phyloP scores from a whole-genome alignment of 2,329 filamentous ascomycete genomes.

The Plectosphaerella cucumerina region DNA sequence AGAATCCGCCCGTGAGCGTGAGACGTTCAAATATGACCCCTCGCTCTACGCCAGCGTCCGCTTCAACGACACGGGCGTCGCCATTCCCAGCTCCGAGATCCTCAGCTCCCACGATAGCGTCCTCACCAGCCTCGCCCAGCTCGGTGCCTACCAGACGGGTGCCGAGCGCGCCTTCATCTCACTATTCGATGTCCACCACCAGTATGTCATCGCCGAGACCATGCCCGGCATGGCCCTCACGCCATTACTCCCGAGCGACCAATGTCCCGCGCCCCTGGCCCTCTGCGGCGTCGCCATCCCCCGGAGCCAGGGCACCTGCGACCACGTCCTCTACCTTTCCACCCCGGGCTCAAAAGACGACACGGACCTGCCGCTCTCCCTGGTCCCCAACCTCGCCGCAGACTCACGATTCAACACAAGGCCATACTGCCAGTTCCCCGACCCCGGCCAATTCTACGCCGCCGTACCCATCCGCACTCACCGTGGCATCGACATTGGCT shows the following conservation, averaged over 20 bases:
- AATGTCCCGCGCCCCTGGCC: not conserved
- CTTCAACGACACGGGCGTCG: conserved; percentile 14
- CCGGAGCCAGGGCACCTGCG: conserved; percentile 21
- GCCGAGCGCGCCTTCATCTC: conserved; percentile 2
- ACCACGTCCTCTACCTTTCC: conserved; percentile 15
- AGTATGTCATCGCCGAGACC: conserved; percentile 5
- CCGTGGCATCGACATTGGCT: conserved; percentile 36
- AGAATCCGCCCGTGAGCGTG: conserved; percentile 19
- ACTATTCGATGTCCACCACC: conserved; percentile 1
- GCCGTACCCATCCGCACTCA: conserved; percentile 35
- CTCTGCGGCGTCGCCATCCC: conserved; percentile 26
- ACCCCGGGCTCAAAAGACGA: not conserved
- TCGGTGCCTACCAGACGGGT: conserved; percentile 36
- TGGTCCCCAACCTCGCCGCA: conserved; percentile 26
- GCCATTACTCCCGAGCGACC: not conserved
- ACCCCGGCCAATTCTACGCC: conserved; percentile 30
- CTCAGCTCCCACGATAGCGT: conserved; percentile 24
- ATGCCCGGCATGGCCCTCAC: not conserved
- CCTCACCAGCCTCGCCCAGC: conserved; percentile 44
- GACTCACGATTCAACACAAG: conserved; percentile 23
- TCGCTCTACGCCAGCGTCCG: not conserved
- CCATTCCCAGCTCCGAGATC: conserved; percentile 14
- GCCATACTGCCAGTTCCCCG: conserved; percentile 17
- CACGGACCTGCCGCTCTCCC: conserved; percentile 22
- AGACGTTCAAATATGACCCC: conserved; percentile 17